A percentile compares a stretch with the other conserved stretches of the same genome.
Conservation (phyloP, 2,329 filamentous ascomycete species). For the Fusarium cicatricum region DNA sequence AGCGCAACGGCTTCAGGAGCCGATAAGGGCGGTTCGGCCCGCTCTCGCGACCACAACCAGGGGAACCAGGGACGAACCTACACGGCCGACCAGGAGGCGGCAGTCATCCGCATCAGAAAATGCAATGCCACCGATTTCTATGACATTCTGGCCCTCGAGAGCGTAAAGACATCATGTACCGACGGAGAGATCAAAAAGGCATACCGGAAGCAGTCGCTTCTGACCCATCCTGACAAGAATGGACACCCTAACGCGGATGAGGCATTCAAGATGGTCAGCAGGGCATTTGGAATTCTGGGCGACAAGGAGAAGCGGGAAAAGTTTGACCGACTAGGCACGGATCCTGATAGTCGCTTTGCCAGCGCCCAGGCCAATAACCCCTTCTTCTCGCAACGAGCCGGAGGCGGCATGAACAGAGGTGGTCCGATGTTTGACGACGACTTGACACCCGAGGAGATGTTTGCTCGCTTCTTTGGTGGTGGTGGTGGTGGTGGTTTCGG, state of each 20-base stretch:
- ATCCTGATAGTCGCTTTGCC: constrained; percentile 88
- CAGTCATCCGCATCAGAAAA: constrained; percentile 86
- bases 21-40: constrained; percentile 57
- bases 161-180: constrained; percentile 68
- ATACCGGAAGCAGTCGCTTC: constrained; percentile 90
- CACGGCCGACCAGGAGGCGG: constrained; percentile 89
- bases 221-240: constrained; percentile 99
- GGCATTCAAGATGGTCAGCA: constrained; percentile 97
- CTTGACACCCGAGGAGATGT: constrained; percentile 95
- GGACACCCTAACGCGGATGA: constrained; percentile 94
- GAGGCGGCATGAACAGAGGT: constrained; percentile 56
- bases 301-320: constrained; percentile 88
- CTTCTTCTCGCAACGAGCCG: constrained; percentile 65
- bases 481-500: constrained; percentile 73
- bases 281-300: constrained; percentile 91
- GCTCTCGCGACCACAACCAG: constrained; percentile 74
- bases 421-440: constrained; percentile 84
- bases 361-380: constrained; percentile 67
- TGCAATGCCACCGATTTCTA: constrained; percentile 92
- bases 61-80: constrained; percentile 79
- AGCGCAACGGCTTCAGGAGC: constrained; percentile 64
- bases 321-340: constrained; percentile 88
- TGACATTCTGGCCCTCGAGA: constrained; percentile 84
- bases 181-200: constrained; percentile 97
- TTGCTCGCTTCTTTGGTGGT: constrained; percentile 94